These are phyloP conservation scores for Leucocoprinus leucothites DNA, from an alignment of 768 basidiomycete species.

Conservation along the genomic window DNA sequence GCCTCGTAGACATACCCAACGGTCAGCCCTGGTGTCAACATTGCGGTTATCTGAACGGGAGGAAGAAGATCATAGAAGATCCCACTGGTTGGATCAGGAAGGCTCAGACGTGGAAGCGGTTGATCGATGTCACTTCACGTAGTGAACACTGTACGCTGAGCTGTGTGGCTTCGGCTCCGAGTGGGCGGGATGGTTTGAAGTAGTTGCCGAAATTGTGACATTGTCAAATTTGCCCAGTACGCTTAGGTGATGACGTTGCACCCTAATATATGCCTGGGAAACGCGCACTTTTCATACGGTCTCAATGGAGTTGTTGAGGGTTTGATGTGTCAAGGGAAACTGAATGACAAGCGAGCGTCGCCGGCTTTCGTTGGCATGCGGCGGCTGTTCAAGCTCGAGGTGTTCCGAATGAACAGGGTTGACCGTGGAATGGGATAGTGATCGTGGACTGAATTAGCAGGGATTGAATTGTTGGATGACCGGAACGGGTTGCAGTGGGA, in stretches of 20 bases:
- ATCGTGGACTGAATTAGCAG: neutral
- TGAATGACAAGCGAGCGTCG: neutral
- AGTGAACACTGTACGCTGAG: neutral
- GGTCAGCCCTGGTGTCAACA: no score
- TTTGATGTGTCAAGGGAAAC: neutral
- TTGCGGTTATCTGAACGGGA: no score
- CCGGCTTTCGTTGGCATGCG: neutral
- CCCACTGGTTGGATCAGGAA: no score
- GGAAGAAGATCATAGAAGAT: no score
- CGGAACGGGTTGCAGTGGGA: conserved; percentile 1
- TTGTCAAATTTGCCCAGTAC: neutral
- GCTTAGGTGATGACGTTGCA: neutral
- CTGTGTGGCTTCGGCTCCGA: conserved; percentile 1
- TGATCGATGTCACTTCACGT: conserved; percentile 2
- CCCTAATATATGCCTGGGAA: neutral
- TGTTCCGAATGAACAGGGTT: conserved; percentile 2
- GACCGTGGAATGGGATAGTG: neutral
- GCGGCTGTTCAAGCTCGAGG: neutral
- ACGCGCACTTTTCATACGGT: neutral
- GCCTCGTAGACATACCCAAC: no score
- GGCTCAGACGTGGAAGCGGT: neutral
- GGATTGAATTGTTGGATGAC: conserved; percentile 2
- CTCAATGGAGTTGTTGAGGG: neutral
- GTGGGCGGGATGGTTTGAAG: neutral
- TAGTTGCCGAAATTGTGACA: neutral